Base-by-base conservation (phyloP, 1,139 yeast genomes). In the Suzukiozyma palmioleophila region DNA sequence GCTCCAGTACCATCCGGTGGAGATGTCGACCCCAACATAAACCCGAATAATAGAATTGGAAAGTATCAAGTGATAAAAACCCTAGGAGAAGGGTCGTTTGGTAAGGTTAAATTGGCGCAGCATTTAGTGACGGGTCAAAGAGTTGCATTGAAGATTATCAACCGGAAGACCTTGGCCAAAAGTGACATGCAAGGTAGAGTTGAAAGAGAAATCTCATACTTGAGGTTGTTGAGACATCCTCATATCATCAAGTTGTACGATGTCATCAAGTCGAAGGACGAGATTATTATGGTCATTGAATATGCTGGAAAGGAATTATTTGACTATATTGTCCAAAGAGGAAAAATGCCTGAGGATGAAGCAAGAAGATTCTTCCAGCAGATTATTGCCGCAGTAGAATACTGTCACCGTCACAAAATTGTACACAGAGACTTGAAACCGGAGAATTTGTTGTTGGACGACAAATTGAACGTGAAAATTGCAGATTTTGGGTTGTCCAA, bases 101-200 rank as follows among this genome's bases (percentile, higher is more conserved):
- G 98, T 53, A 92, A 92, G 59, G 98, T 92, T 51, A 92, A 92
- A 59, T 72, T 92, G 54, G 98, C 98, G 1, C 90, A 88, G 58
- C 97, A 92, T 60, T 70, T 86, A 52, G 84, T 86, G 11, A 92
- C 97, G 1, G 96, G 96, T 27, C 96, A 92, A 55, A 76, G 84
- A 49, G 98, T 92, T 15, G 98, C 98, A 3, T 73, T 92, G 47
- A 92, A 92, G 63, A 92, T 92, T 61, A 92, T 92, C 67, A 89
- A 92, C 62, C 73, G 96, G 48, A 90, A 89, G 64, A 89, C 97
- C 0, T 72, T 92, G 57, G 96, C 97, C 40, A 92, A 92, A 59
- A 80, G 90, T 7, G 98, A 92, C 62, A 92, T 92, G 98, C 97
- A 92, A 58, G 97, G 97, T 25, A 73, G 98, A 44, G 83, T 92